Conservation (phyloP, 1,139 yeast species). For the Suhomyces chickasaworum region DNA sequence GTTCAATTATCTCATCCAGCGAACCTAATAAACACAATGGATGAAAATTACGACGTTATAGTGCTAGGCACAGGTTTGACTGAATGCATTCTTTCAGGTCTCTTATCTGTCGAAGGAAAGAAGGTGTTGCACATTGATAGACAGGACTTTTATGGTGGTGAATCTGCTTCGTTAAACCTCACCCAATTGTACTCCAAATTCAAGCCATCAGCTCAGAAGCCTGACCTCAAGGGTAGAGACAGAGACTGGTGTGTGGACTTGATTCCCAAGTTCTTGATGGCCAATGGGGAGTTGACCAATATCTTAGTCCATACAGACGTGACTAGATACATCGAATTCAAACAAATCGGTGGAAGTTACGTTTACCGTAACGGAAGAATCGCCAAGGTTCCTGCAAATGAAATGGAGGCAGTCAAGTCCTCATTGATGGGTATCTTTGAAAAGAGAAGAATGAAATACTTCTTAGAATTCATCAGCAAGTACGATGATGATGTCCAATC, state of each 20-base stretch:
- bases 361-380: slow-evolving; percentile 90
- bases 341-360: slow-evolving; percentile 91
- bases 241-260: slow-evolving; percentile 98
- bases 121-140: slow-evolving; percentile 95
- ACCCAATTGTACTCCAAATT: slow-evolving; percentile 68
- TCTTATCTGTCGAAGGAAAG: slow-evolving; percentile 93
- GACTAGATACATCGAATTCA: slow-evolving; percentile 92
- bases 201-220: slow-evolving; percentile 67
- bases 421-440: slow-evolving; percentile 96
- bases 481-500: slow-evolving; percentile 76
- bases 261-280: slow-evolving; percentile 96
- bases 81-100: slow-evolving; percentile 93
- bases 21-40: slow-evolving; percentile 53
- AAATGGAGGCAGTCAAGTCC: slow-evolving; percentile 86
- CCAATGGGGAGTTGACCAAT: slow-evolving; percentile 95
- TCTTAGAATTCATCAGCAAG: slow-evolving; percentile 82
- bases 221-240: slow-evolving; percentile 82
- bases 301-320: slow-evolving; percentile 94
- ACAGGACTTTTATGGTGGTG: slow-evolving; percentile 95
- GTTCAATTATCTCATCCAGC: background rate
- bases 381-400: slow-evolving; percentile 94
- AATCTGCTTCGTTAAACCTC: slow-evolving; percentile 65
- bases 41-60: slow-evolving; percentile 92
- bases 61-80: slow-evolving; percentile 83
- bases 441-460: slow-evolving; percentile 91